phyloP scores from a whole-genome alignment of 108 stramenopile species.

The Fragilaria crotonensis region DNA sequence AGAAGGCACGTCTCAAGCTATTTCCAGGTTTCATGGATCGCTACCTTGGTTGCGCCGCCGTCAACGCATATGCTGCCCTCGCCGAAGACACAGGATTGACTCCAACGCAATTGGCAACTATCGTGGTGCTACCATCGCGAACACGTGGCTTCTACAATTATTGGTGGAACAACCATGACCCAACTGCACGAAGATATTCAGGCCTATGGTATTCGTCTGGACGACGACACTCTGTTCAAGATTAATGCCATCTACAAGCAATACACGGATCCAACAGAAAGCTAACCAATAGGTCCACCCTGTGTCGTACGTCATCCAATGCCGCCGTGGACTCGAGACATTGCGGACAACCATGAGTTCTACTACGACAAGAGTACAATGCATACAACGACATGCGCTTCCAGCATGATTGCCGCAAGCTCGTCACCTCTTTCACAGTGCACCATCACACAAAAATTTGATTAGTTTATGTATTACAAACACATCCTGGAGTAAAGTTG shows the following conservation, averaged over 20 bases:
- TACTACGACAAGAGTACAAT: too few relatives aligned
- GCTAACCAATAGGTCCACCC: too few relatives aligned
- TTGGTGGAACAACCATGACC: constrained; percentile 82
- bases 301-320: too few relatives aligned
- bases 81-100: constrained; percentile 55
- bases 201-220: constrained; percentile 44
- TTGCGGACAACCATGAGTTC: too few relatives aligned
- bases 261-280: constrained; percentile 81
- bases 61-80: constrained; percentile 56
- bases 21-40: constrained; percentile 89
- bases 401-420: too few relatives aligned
- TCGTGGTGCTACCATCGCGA: constrained; percentile 81
- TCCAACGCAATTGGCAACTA: constrained; percentile 74
- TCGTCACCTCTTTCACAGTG: too few relatives aligned
- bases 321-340: too few relatives aligned
- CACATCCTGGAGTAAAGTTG: too few relatives aligned
- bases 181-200: constrained; percentile 75
- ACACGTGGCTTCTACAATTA: constrained; percentile 81
- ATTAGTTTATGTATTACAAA: too few relatives aligned
- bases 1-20: constrained; percentile 42
- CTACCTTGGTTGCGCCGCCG: constrained; percentile 59
- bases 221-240: constrained; percentile 43
- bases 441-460: too few relatives aligned
- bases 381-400: too few relatives aligned
- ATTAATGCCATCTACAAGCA: constrained; percentile 62